These are phyloP conservation scores for Lichtheimia ramosa DNA, from an alignment of 371 early-diverging fungal species.

Conservation along the genomic window DNA sequence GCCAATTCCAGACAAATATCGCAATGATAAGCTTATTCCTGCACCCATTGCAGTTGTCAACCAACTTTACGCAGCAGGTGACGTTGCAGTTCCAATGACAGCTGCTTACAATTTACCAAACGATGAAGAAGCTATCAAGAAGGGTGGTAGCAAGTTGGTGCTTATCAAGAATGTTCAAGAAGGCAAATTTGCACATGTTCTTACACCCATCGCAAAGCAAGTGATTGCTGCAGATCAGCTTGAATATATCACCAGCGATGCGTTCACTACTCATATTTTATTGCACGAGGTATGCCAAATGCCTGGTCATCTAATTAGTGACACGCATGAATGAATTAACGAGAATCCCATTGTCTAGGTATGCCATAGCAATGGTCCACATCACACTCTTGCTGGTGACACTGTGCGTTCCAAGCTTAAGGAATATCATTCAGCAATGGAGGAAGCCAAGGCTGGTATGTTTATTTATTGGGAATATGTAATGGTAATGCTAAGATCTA, in stretches of 20 bases:
- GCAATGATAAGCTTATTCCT: constrained; percentile 63
- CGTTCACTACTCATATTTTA: constrained; percentile 79
- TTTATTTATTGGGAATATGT: constrained; percentile 8
- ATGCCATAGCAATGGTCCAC: constrained; percentile 79
- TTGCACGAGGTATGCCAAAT: constrained; percentile 83
- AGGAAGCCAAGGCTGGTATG: constrained; percentile 81
- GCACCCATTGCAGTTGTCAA: constrained; percentile 84
- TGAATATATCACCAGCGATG: constrained; percentile 61
- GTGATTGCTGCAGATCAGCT: constrained; percentile 61
- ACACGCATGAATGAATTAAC: no score
- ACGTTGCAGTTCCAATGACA: constrained; percentile 68
- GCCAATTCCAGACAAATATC: constrained; percentile 75
- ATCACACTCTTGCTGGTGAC: constrained; percentile 56
- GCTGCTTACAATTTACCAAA: constrained; percentile 87
- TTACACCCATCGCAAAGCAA: constrained; percentile 65
- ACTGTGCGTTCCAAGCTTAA: constrained; percentile 73
- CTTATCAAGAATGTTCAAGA: constrained; percentile 84
- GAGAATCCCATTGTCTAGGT: no score
- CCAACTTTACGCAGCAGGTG: constrained; percentile 75
- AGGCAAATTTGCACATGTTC: constrained; percentile 70
- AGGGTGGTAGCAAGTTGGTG: constrained; percentile 76
- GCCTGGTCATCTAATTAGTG: no score
- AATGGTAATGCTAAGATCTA: neutral
- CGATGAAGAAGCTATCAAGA: constrained; percentile 76
- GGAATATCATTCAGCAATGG: constrained; percentile 76